Base-by-base conservation (phyloP, 2,329 filamentous ascomycete species). In the Colletotrichum musae region DNA sequence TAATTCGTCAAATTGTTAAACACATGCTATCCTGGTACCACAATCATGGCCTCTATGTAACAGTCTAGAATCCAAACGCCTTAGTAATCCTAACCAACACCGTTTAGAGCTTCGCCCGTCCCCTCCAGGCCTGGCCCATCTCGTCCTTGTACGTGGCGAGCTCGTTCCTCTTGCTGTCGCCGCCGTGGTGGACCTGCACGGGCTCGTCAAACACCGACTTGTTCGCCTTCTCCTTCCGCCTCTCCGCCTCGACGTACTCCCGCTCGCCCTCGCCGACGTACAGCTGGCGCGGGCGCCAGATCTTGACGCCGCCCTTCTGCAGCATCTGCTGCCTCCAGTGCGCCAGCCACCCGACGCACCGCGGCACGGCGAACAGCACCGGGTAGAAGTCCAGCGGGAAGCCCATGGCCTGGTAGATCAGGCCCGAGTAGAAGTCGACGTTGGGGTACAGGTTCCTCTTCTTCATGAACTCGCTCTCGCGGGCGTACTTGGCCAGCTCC, bases 311-410 rank as follows among this genome's bases (percentile, higher is more conserved):
- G 0, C 78, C 75, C 0, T 79, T 76, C 45, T 81, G 82, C 28
- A 86, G 77, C 79, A 85, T 84, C 78, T 82, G 81, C 75, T 86
- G 84, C 18, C 85, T 80, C 84, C 84, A 86, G 75, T 86, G 84
- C 3, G 84, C 84, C 36, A 86, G 75, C 84, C 84, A 86, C 26
- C 84, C 84, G 2, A 85, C 84, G 58, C 85, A 86, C 16, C 84
- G 78, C 0, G 84, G 84, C 6, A 86, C 84, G 6, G 84, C 84
- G 66, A 86, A 86, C 5, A 86, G 75, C 0, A 86, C 84, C 2
- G 84, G 84, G 71, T 86, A 86, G 73, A 86, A 86, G 72, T 86
- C 84, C 0, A 86, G 79, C 32, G 84, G 84, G 77, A 86, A 86
- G 12, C 84, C 84, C 82, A 86, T 85, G 36, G 84, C 84, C 70